Evolutionary conservation across 2,329 filamentous ascomycete species (phyloP), one percentile per base, ranked within the genome.

Genomic region (Penicillium brasilianum): DNA sequence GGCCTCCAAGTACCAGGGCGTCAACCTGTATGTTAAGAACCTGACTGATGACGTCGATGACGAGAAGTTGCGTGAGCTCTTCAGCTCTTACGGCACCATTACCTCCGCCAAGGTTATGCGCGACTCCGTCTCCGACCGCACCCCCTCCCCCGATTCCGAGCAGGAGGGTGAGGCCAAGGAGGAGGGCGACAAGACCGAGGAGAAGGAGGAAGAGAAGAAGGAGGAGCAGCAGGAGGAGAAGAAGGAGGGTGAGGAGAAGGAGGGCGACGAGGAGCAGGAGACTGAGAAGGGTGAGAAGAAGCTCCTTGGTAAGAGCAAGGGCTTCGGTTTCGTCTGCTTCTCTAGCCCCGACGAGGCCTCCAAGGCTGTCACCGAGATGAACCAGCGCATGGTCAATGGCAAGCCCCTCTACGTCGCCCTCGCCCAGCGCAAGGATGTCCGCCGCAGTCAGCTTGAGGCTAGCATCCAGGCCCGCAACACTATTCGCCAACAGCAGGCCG

Each of bases 1-100:
- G 86, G 93, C 93, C 79, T 96, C 88, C 84, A 99, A 99, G 85
- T 99, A 99, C 83, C 93, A 97, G 83, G 95, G 95, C 71, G 95
- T 99, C 80, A 99, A 99, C 85, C 87, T 99, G 53, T 99, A 99
- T 84, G 95, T 99, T 83, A 99, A 99, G 89, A 99, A 99, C 82
- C 85, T 99, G 63, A 90, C 93, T 68, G 95, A 99, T 71, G 95
- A 98, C 63, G 88, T 99, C 69, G 95, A 99, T 75, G 95, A 99
- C 72, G 95, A 99, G 74, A 97, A 97, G 87, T 88, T 99, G 65
- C 93, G 95, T 73, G 89, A 93, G 74, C 90, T 98, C 78, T 99
- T 99, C 80, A 83, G 89, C 74, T 86, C 92, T 69, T 98, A 91
- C 73, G 95, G 95, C 65, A 92, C 91, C 72, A 98, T 99, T 80